Percentiles rank a stretch among this genome's conserved stretches.
Evolutionary conservation across 345 rosid species (phyloP).

Genomic region (Lumnitzera littorea): DNA sequence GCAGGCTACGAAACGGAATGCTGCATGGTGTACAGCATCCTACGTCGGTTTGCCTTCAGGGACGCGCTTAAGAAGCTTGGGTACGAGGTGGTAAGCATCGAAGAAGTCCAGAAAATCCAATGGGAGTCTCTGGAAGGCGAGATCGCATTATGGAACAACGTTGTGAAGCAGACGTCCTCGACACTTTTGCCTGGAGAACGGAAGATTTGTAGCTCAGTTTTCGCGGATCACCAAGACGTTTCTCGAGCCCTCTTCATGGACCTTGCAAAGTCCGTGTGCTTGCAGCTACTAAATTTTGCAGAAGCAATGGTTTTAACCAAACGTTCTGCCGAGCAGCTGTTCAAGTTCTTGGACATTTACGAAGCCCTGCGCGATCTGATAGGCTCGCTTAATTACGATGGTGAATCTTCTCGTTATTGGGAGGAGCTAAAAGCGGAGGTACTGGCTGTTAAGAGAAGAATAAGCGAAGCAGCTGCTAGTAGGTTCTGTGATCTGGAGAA

Average conservation of each 20-base stretch:
- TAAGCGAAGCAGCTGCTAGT: slow-evolving; percentile 54
- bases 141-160: slow-evolving; percentile 50
- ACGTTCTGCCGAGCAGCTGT: slow-evolving; percentile 62
- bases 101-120: slow-evolving; percentile 58
- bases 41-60: slow-evolving; percentile 49
- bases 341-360: slow-evolving; percentile 76
- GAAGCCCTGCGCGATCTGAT: slow-evolving; percentile 53
- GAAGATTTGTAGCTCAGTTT: slow-evolving; percentile 36
- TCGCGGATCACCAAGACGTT: slow-evolving; percentile 18
- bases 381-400: slow-evolving; percentile 19
- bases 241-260: slow-evolving; percentile 40
- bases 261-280: slow-evolving; percentile 32
- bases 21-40: slow-evolving; percentile 34
- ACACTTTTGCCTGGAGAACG: slow-evolving; percentile 40
- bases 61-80: slow-evolving; percentile 41
- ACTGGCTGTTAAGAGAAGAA: slow-evolving; percentile 25
- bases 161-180: slow-evolving; percentile 41
- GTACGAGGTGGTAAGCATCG: slow-evolving; percentile 49
- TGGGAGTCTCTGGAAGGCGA: slow-evolving; percentile 77
- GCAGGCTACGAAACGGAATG: slow-evolving; percentile 71
- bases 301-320: slow-evolving; percentile 59
- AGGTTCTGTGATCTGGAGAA: slow-evolving; percentile 72
- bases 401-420: neutral
- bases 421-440: slow-evolving; percentile 38
- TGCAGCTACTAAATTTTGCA: slow-evolving; percentile 52